Conservation (phyloP, 441 rosid genomes). For the Aquilaria agallochum region DNA sequence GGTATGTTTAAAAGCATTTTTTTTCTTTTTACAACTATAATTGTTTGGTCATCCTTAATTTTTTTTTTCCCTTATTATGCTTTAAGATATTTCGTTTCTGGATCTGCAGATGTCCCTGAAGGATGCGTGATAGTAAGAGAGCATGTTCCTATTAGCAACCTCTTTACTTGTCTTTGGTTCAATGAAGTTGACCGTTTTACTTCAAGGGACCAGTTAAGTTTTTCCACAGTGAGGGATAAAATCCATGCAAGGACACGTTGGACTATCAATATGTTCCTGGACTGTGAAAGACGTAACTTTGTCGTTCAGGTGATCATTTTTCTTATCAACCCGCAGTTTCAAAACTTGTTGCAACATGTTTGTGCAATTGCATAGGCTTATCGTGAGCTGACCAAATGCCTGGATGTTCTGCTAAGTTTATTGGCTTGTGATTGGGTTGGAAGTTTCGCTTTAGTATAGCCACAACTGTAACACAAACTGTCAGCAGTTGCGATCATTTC, state of each 20-base stretch:
- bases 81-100: constrained; percentile 12
- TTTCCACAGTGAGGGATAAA: constrained; percentile 89
- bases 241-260: constrained; percentile 68
- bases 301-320: constrained; percentile 81
- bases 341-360: no score
- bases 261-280: constrained; percentile 91
- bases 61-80: background rate
- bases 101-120: constrained; percentile 92
- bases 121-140: constrained; percentile 96
- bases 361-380: background rate
- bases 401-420: no score
- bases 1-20: constrained; percentile 40
- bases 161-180: constrained; percentile 94
- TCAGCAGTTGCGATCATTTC: no score
- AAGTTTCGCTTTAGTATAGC: no score
- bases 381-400: background rate
- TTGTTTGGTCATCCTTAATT: background rate
- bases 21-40: background rate
- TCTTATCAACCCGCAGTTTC: background rate
- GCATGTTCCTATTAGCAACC: constrained; percentile 90
- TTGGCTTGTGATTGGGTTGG: no score
- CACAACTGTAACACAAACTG: no score
- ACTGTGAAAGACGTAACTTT: constrained; percentile 94
- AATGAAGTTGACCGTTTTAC: constrained; percentile 95
- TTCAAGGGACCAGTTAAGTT: constrained; percentile 93